Conservation (phyloP, 768 basidiomycete genomes). For the Suillus clintonianus region DNA sequence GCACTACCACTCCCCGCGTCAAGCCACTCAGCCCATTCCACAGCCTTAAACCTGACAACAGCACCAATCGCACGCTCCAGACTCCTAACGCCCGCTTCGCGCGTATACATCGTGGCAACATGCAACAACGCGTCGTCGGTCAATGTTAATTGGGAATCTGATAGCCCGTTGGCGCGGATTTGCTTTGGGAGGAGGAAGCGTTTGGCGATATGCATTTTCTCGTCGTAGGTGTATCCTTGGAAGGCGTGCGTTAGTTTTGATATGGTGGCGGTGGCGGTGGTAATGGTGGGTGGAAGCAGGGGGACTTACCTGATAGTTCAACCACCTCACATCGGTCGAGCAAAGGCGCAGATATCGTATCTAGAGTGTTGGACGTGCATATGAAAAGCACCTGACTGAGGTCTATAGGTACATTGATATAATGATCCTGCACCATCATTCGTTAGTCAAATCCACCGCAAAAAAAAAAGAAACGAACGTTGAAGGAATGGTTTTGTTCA, state of each 20-base stretch:
- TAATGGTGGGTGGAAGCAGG: too few relatives aligned
- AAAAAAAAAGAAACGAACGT: slow-evolving; percentile 42
- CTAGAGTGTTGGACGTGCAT: slow-evolving; percentile 88
- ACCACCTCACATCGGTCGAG: slow-evolving; percentile 90
- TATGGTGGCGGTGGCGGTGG: too few relatives aligned
- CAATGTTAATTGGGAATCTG: slow-evolving; percentile 58
- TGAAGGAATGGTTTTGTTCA: slow-evolving; percentile 86
- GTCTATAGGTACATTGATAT: slow-evolving; percentile 86
- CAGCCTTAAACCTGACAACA: slow-evolving; percentile 90
- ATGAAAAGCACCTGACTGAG: slow-evolving; percentile 89
- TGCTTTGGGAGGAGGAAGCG: slow-evolving; percentile 91
- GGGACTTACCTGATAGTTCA: slow-evolving; percentile 63
- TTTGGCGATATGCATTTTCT: slow-evolving; percentile 88
- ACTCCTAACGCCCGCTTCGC: slow-evolving; percentile 91
- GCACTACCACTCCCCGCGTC: slow-evolving; percentile 16
- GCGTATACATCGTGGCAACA: slow-evolving; percentile 79
- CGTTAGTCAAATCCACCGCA: background rate
- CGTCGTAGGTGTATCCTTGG: slow-evolving; percentile 75
- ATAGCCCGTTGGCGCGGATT: slow-evolving; percentile 73
- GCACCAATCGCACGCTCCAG: slow-evolving; percentile 86
- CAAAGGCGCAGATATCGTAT: slow-evolving; percentile 86
- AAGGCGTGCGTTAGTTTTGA: background rate
- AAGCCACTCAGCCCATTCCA: slow-evolving; percentile 80
- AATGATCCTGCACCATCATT: slow-evolving; percentile 68
- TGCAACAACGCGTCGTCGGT: slow-evolving; percentile 70